Base-by-base conservation (phyloP, 495 filamentous ascomycete genomes). In the Penicillium lividum region DNA sequence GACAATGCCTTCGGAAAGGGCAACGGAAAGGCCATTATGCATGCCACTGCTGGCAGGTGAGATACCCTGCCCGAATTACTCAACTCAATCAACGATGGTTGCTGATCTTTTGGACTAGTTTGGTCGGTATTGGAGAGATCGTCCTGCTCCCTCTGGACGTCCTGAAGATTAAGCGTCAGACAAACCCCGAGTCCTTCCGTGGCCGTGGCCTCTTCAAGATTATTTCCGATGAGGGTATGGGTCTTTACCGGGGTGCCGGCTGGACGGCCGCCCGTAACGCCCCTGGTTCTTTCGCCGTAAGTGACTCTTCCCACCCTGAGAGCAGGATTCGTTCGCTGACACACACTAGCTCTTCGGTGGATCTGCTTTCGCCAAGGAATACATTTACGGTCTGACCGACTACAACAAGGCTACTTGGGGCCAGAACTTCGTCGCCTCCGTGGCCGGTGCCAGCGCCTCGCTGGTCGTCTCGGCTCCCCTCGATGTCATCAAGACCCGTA, bases 121-220 rank as follows among this genome's bases (percentile, higher is more conserved):
- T 99, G 60, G 96, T 98, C 67, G 94, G 94, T 68, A 93, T 98
- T 63, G 95, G 94, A 64, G 94, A 99, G 80, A 94, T 99, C 62
- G 82, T 99, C 58, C 81, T 99, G 4, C 83, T 99, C 25, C 94
- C 94, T 43, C 84, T 99, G 33, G 94, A 99, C 65, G 94, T 99
- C 11, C 81, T 99, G 27, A 99, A 99, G 83, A 99, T 99, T 81
- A 98, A 98, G 82, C 89, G 94, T 63, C 94, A 99, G 78, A 99
- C 94, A 38, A 99, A 99, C 82, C 94, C 94, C 33, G 94, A 97
- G 67, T 92, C 94, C 44, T 99, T 99, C 85, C 83, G 92, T 57
- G 93, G 93, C 62, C 89, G 94, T 67, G 95, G 95, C 51, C 80
- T 98, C 18, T 82, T 97, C 69, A 86, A 83, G 73, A 97, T 99